Evolutionary conservation across 192 early-diverging fungal genomes (phyloP).

Genomic region (Linnemannia exigua): DNA sequence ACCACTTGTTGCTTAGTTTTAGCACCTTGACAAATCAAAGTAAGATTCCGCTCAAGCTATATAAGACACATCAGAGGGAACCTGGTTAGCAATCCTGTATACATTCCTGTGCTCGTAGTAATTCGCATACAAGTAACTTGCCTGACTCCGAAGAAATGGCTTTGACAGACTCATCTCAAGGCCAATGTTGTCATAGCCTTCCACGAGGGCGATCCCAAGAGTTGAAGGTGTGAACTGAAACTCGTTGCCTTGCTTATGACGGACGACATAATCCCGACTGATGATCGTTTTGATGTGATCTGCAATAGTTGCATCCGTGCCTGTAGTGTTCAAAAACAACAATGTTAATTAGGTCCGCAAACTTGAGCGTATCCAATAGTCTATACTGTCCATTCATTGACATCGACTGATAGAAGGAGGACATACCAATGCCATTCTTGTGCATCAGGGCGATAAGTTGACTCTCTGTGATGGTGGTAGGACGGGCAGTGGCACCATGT

Average conservation of each 20-base stretch:
- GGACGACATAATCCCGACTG: slow-evolving; percentile 88
- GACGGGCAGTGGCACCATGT: slow-evolving; percentile 75
- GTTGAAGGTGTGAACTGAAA: slow-evolving; percentile 79
- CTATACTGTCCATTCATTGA: neutral
- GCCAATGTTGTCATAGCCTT: slow-evolving; percentile 89
- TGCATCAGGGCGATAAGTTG: slow-evolving; percentile 95
- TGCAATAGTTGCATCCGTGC: slow-evolving; percentile 97
- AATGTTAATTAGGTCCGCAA: neutral
- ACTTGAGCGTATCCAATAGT: neutral
- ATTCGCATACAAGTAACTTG: slow-evolving; percentile 17
- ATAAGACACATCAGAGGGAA: neutral
- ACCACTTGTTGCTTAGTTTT: slow-evolving; percentile 79
- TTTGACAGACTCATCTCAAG: slow-evolving; percentile 91
- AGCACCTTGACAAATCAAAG: slow-evolving; percentile 77
- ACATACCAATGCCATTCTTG: slow-evolving; percentile 89
- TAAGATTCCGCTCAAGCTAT: slow-evolving; percentile 86
- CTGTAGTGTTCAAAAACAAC: slow-evolving; percentile 47
- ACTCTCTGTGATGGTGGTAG: slow-evolving; percentile 83
- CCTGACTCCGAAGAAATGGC: slow-evolving; percentile 87
- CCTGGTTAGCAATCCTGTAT: neutral
- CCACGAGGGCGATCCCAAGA: slow-evolving; percentile 88
- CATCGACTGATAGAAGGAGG: neutral
- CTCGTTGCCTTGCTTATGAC: slow-evolving; percentile 63
- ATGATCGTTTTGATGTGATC: slow-evolving; percentile 96
- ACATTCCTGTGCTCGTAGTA: neutral